Evolutionary conservation across 768 basidiomycete species (phyloP).

Genomic region (Suillus fuscotomentosus): DNA sequence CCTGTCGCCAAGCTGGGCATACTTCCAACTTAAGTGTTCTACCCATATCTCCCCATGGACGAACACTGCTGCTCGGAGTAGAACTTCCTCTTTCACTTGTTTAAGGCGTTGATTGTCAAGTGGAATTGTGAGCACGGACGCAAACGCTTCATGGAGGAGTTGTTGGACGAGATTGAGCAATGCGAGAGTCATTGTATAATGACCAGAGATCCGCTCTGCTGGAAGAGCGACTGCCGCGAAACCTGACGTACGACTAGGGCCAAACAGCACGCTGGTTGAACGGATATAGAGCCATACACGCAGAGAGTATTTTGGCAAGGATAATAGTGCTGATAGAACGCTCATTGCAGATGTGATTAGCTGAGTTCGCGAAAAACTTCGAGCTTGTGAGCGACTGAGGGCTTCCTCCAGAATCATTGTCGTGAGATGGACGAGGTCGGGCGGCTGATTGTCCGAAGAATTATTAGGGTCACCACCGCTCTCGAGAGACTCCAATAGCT

Average conservation of each 20-base stretch:
- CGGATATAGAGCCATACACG: constrained; percentile 89
- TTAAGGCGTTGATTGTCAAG: constrained; percentile 60
- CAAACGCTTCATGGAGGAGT: constrained; percentile 70
- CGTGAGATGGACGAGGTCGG: constrained; percentile 76
- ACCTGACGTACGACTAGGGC: constrained; percentile 51
- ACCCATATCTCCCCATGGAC: constrained; percentile 89
- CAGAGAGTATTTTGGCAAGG: constrained; percentile 71
- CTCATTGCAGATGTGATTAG: constrained; percentile 81
- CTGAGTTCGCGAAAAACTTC: constrained; percentile 48
- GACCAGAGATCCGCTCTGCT: constrained; percentile 65
- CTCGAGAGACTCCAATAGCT: constrained; percentile 65
- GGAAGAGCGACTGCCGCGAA: constrained; percentile 68
- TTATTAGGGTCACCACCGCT: constrained; percentile 7
- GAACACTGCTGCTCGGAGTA: constrained; percentile 73
- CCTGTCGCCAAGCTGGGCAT: constrained; percentile 73
- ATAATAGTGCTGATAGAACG: constrained; percentile 74
- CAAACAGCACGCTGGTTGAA: constrained; percentile 75
- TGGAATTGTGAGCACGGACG: constrained; percentile 45
- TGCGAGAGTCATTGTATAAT: constrained; percentile 81
- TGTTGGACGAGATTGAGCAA: constrained; percentile 75
- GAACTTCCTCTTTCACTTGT: constrained; percentile 81
- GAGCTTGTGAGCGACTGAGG: constrained; percentile 49
- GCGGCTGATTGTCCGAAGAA: constrained; percentile 42
- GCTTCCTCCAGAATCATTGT: constrained; percentile 82
- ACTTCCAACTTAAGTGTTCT: constrained; percentile 85